Evolutionary conservation across 441 rosid species (phyloP).

Genomic region (Raphanus hybrid): DNA sequence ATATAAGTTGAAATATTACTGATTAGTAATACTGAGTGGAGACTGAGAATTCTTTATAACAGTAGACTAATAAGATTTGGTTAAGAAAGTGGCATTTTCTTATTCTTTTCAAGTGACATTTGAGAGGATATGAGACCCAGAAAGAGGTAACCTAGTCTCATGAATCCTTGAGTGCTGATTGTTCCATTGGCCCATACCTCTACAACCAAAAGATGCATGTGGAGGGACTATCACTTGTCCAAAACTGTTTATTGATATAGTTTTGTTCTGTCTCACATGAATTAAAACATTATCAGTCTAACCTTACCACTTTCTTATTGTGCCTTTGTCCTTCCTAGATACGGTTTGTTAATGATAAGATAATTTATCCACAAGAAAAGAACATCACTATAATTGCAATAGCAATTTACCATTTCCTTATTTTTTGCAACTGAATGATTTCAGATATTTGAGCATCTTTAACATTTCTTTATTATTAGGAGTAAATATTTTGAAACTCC

Average conservation of each 20-base stretch:
- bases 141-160: neutral
- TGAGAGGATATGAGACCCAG: constrained; percentile 25
- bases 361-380: constrained; percentile 18
- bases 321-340: neutral
- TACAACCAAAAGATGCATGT: constrained; percentile 20
- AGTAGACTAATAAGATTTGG: too few species aligned
- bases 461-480: too few species aligned
- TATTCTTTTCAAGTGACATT: neutral
- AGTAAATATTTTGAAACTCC: too few species aligned
- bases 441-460: too few species aligned
- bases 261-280: constrained; percentile 27
- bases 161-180: constrained; percentile 21
- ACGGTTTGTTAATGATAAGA: neutral
- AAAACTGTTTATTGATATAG: neutral
- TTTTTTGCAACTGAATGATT: too few species aligned
- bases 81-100: neutral
- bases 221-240: constrained; percentile 32
- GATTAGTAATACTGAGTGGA: constrained; percentile 23
- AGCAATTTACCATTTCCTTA: too few species aligned
- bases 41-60: neutral
- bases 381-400: neutral
- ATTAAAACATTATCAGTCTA: constrained; percentile 32
- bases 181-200: neutral
- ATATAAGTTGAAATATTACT: constrained; percentile 25
- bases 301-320: constrained; percentile 17